These are phyloP conservation scores for Platanus orientalis DNA, from an alignment of 164 flowering plant genomes.

Conservation along the genomic window DNA sequence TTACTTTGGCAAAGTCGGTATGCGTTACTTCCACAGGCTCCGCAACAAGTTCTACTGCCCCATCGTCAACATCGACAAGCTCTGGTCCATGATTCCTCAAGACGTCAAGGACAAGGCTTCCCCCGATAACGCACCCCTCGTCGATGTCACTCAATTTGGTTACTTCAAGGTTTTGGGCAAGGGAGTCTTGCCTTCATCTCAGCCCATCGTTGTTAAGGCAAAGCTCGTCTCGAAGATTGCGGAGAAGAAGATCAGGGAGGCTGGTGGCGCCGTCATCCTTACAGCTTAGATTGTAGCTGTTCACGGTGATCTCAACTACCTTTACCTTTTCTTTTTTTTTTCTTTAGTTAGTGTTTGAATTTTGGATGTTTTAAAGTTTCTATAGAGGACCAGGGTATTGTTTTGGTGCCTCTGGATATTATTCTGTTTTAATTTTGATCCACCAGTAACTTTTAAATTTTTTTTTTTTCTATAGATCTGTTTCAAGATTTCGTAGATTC, in stretches of 20 bases:
- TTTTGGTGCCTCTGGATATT: neutral
- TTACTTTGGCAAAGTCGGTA: constrained; percentile 24
- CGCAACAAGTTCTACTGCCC: constrained; percentile 18
- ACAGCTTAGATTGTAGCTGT: constrained; percentile 9
- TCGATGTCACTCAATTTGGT: constrained; percentile 19
- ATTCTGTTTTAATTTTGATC: neutral
- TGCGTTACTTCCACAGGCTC: constrained; percentile 21
- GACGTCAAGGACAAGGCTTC: constrained; percentile 16
- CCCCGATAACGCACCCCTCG: constrained; percentile 2
- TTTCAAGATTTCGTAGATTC: too few species aligned
- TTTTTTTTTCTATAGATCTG: too few species aligned
- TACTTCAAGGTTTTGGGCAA: constrained; percentile 22
- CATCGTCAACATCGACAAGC: constrained; percentile 20
- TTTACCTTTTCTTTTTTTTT: neutral
- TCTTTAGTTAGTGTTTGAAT: neutral
- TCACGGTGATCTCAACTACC: neutral
- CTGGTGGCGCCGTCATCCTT: constrained; percentile 22
- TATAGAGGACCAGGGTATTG: neutral
- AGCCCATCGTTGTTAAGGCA: constrained; percentile 10
- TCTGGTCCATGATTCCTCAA: constrained; percentile 20
- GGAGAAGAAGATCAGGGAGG: constrained; percentile 23
- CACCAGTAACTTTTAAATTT: too few species aligned
- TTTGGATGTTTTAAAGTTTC: neutral
- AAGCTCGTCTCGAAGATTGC: constrained; percentile 19
- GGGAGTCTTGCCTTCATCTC: neutral